Evolutionary conservation across 2,329 filamentous ascomycete genomes (phyloP), one percentile per base, ranked within the genome.

Genomic region (Curvularia sp.): DNA sequence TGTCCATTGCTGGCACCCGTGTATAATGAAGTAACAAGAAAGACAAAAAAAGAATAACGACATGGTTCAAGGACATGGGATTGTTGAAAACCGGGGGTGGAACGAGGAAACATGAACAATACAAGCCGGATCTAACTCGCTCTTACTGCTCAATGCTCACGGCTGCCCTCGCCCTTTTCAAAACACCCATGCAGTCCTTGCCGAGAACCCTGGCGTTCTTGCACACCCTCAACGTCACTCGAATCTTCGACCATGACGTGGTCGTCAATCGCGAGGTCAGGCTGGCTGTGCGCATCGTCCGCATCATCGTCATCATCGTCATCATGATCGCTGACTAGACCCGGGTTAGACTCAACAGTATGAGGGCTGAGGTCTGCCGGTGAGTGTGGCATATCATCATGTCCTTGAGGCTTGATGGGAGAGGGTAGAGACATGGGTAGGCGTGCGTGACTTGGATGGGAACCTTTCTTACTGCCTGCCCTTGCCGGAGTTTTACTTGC

Each of bases 271-370:
- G 72, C 66, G 38, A 74, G 64, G 53, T 77, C 76, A 10, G 67
- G 71, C 38, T 75, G 74, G 60, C 73, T 75, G 47, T 68, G 71
- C 42, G 74, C 69, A 57, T 77, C 74, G 47, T 77, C 72, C 23
- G 70, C 75, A 42, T 78, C 76, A 47, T 79, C 78, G 39, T 81
- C 78, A 52, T 81, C 80, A 55, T 83, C 79, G 28, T 80, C 81
- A 55, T 82, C 81, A 66, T 81, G 79, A 60, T 83, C 81, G 63
- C 79, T 81, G 34, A 83, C 79, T 59, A 83, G 70, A 23, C 81
- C 81, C 15, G 81, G 81, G 50, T 80, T 81, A 65, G 79, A 81
- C 67, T 82, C 80, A 53, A 79, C 77, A 2, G 80, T 79, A 57
- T 82, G 75, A 30, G 81, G 81, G 60, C 78, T 81, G 58, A 82